Conservation (phyloP, 129 eudicot genomes). For the sunflower (Helianthus annuus) region DNA sequence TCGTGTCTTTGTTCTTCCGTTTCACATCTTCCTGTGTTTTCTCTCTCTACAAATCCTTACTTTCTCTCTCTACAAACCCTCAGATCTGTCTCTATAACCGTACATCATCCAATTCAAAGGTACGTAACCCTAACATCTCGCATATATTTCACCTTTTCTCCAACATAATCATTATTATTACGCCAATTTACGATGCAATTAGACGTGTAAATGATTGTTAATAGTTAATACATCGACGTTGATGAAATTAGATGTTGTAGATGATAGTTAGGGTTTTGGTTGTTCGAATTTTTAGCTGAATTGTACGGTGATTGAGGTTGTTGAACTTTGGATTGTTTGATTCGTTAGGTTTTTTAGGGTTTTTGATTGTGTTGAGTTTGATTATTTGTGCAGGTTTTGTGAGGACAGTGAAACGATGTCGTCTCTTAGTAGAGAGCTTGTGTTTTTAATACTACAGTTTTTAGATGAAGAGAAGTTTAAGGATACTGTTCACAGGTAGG, state of each 20-base stretch:
- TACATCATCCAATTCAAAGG: conserved; percentile 26
- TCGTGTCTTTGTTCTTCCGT: conserved; percentile 33
- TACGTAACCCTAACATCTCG: conserved; percentile 11
- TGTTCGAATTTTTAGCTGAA: conserved; percentile 20
- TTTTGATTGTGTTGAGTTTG: background rate
- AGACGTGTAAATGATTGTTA: background rate
- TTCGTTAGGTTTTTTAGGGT: conserved; percentile 13
- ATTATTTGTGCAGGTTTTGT: conserved; percentile 21
- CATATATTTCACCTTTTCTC: background rate
- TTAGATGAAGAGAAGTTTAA: conserved; percentile 38
- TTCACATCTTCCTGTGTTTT: conserved; percentile 30
- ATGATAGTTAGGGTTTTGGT: conserved; percentile 35
- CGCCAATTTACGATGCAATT: conserved; percentile 8
- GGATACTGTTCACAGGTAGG: conserved; percentile 41
- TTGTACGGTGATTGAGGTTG: conserved; percentile 14
- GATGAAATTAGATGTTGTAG: conserved; percentile 22
- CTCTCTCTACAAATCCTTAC: conserved; percentile 25
- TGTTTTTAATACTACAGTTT: conserved; percentile 47
- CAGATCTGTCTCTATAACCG: conserved; percentile 30
- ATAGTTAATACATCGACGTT: background rate
- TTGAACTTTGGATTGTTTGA: conserved; percentile 12
- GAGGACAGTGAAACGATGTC: conserved; percentile 37
- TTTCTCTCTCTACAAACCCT: conserved; percentile 18
- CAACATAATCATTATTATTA: background rate
- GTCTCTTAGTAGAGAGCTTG: conserved; percentile 46